A percentile compares a stretch with the other conserved stretches of the same genome.
Conservation (phyloP, 441 rosid genomes). For the Erodium moschatum region DNA sequence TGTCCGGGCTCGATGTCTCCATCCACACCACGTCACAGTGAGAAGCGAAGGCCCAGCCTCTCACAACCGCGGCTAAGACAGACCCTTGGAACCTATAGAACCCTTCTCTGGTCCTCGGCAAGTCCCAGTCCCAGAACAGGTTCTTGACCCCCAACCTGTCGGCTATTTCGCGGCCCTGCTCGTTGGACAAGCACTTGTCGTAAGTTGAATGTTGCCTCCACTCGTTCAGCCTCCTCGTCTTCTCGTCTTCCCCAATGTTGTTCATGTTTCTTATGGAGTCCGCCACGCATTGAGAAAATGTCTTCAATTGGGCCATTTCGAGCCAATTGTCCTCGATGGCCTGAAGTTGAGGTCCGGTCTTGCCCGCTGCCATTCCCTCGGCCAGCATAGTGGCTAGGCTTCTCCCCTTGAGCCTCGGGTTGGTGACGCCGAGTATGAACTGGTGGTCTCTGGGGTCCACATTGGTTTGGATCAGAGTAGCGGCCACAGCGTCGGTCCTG, state of each 20-base stretch:
- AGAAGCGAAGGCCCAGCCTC: conserved; percentile 77
- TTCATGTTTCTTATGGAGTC: conserved; percentile 54
- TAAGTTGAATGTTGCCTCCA: conserved; percentile 61
- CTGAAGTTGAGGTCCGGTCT: conserved; percentile 65
- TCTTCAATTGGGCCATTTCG: conserved; percentile 55
- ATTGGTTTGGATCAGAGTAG: conserved; percentile 70
- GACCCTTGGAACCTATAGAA: conserved; percentile 85
- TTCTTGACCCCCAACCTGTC: conserved; percentile 55
- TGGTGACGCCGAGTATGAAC: conserved; percentile 74
- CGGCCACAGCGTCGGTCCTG: conserved; percentile 76
- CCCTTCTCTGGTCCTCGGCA: conserved; percentile 87
- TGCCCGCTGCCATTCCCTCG: conserved; percentile 64
- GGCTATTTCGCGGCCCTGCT: conserved; percentile 58
- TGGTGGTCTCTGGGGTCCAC: conserved; percentile 79
- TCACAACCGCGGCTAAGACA: conserved; percentile 61
- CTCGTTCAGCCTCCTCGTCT: conserved; percentile 45
- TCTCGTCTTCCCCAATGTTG: conserved; percentile 41
- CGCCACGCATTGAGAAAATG: conserved; percentile 54
- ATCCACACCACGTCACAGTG: conserved; percentile 78
- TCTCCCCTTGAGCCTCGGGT: conserved; percentile 57
- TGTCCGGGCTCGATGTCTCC: conserved; percentile 80
- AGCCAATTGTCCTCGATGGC: conserved; percentile 78
- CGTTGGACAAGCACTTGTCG: conserved; percentile 59
- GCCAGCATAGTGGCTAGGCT: conserved; percentile 53
- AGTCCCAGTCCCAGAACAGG: conserved; percentile 94